phyloP scores from a whole-genome alignment of 257 asterid species.

The Cruciata laevipes region DNA sequence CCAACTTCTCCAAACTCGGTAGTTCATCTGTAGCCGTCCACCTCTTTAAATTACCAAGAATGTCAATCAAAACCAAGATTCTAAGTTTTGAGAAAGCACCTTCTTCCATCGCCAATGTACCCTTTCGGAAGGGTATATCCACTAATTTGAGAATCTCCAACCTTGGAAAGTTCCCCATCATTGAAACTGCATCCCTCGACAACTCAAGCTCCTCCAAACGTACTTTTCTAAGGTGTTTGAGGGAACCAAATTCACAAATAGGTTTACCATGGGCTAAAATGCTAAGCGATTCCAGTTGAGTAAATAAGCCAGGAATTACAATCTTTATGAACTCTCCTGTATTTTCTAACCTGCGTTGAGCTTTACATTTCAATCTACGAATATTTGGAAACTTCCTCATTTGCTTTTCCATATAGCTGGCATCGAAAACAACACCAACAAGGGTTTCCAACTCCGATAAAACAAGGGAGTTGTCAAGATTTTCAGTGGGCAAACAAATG shows the following conservation, averaged over 20 bases:
- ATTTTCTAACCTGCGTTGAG: too few relatives aligned
- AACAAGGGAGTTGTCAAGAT: background rate
- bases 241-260: background rate
- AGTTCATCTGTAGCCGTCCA: background rate
- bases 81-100: background rate
- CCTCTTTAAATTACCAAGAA: background rate
- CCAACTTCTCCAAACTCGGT: background rate
- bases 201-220: background rate
- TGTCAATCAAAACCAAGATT: background rate
- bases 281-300: conserved; percentile 1
- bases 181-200: background rate
- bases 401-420: background rate
- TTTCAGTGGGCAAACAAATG: background rate
- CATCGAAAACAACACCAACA: background rate
- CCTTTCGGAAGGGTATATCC: background rate
- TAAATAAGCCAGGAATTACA: background rate
- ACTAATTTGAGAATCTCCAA: conserved; percentile 11
- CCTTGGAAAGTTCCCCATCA: background rate
- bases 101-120: conserved; percentile 1
- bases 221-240: background rate
- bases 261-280: background rate
- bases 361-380: background rate
- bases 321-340: background rate
- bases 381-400: background rate
- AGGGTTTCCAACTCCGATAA: background rate